Base-by-base conservation (phyloP, 2,329 filamentous ascomycete species). In the Trichoderma hamatum region DNA sequence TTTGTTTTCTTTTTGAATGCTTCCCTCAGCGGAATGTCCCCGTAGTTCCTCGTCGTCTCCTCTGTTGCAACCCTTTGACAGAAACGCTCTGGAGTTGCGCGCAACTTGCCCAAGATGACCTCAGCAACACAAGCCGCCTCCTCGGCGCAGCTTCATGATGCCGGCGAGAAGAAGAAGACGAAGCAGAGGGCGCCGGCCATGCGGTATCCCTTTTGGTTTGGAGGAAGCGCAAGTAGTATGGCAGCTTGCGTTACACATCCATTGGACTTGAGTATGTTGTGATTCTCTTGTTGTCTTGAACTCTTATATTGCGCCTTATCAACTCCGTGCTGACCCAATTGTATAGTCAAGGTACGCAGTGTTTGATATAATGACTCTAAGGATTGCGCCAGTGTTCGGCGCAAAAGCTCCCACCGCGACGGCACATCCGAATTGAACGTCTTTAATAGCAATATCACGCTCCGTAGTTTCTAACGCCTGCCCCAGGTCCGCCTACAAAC, bases 181-280 rank as follows among this genome's bases (percentile, higher is more conserved):
- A 82, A 78, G 61, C 66, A 55, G 71, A 76, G 77, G 51, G 70
- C 55, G 71, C 78, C 74, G 36, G 72, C 82, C 2, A 78, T 86
- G 52, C 81, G 82, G 71, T 95, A 95, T 82, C 92, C 92, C 11
- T 95, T 95, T 81, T 98, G 95, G 96, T 98, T 99, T 80, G 96
- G 96, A 72, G 96, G 96, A 68, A 97, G 93, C 78, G 94, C 95
- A 62, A 96, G 92, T 77, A 96, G 93, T 78, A 90, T 96, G 84
- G 95, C 95, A 46, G 94, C 95, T 55, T 90, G 89, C 74, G 92
- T 97, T 60, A 98, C 95, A 34, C 95, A 98, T 85, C 95, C 95
- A 61, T 84, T 98, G 77, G 94, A 97, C 86, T 85, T 97, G 72
- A 88, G 93, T 96, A 86, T 80, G 83, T 52, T 49, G n/a, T 26